These are phyloP conservation scores for Ophiostoma ulmi DNA, from an alignment of 2,329 filamentous ascomycete species.

Conservation along the genomic window DNA sequence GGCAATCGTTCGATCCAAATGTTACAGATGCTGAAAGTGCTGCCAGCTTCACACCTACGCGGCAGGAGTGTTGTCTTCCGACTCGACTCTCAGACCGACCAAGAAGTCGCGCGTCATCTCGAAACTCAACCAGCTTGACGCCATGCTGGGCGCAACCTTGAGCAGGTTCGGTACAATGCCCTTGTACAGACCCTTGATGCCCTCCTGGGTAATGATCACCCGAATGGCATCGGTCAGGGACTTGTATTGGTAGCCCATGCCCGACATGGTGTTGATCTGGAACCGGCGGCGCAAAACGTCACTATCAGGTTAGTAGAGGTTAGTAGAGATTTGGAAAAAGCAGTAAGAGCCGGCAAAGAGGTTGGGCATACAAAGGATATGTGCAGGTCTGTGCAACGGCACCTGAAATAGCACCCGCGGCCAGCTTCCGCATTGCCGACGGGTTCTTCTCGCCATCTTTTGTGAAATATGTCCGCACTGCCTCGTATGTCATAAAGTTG, in stretches of 20 bases:
- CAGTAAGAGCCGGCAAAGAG: background rate
- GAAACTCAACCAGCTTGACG: conserved; percentile 95
- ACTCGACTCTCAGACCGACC: conserved; percentile 52
- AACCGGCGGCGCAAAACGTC: conserved; percentile 90
- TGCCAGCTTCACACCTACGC: background rate
- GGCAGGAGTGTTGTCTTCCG: conserved; percentile 24
- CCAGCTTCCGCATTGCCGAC: conserved; percentile 70
- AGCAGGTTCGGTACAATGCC: conserved; percentile 91
- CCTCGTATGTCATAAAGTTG: conserved; percentile 98
- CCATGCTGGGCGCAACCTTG: conserved; percentile 98
- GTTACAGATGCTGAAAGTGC: background rate
- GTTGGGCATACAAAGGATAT: conserved; percentile 78
- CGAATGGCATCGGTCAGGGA: conserved; percentile 76
- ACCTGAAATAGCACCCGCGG: conserved; percentile 88
- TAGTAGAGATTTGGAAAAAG: too few species aligned
- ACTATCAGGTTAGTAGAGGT: conserved; percentile 42
- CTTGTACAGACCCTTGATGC: conserved; percentile 82
- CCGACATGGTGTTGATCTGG: conserved; percentile 98
- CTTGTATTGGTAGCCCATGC: conserved; percentile 95
- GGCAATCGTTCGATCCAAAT: background rate
- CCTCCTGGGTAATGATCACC: conserved; percentile 79
- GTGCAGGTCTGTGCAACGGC: conserved; percentile 96
- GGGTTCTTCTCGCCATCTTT: conserved; percentile 84
- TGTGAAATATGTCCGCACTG: conserved; percentile 75
- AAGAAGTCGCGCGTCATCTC: conserved; percentile 89